Percentiles rank a stretch among this genome's conserved stretches.
Evolutionary conservation across 306 rosid species (phyloP).

Genomic region (Quercus parvula): DNA sequence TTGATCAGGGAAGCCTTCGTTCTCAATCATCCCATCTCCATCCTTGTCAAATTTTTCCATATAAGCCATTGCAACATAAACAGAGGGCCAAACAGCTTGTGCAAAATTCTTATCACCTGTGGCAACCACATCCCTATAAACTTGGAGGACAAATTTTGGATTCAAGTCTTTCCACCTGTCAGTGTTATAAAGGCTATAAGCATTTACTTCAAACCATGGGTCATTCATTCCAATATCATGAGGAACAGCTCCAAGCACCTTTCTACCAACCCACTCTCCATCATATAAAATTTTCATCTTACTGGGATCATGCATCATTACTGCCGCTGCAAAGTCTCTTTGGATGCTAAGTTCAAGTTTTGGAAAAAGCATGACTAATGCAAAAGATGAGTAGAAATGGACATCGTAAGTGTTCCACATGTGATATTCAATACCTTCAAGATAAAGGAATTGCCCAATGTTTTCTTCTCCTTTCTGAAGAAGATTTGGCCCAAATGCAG

Average conservation of each 20-base stretch:
- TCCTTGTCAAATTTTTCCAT: slow-evolving; percentile 95
- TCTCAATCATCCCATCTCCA: slow-evolving; percentile 94
- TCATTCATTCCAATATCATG: slow-evolving; percentile 89
- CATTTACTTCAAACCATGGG: slow-evolving; percentile 97
- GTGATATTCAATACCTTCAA: slow-evolving; percentile 85
- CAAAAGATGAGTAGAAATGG: slow-evolving; percentile 88
- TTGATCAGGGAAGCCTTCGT: slow-evolving; percentile 97
- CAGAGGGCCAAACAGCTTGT: slow-evolving; percentile 91
- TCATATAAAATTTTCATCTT: slow-evolving; percentile 54
- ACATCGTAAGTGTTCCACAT: slow-evolving; percentile 98
- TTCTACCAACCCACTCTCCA: slow-evolving; percentile 71
- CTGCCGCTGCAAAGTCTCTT: slow-evolving; percentile 96
- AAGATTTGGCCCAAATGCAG: slow-evolving; percentile 75
- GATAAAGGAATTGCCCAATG: slow-evolving; percentile 87
- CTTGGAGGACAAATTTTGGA: slow-evolving; percentile 95
- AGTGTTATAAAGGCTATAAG: slow-evolving; percentile 68
- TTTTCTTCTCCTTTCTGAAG: slow-evolving; percentile 94
- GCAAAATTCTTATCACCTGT: slow-evolving; percentile 94
- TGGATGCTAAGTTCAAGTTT: slow-evolving; percentile 93
- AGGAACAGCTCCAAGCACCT: slow-evolving; percentile 97
- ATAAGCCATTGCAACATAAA: slow-evolving; percentile 87
- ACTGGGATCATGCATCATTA: slow-evolving; percentile 93
- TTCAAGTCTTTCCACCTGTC: slow-evolving; percentile 99
- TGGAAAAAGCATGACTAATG: slow-evolving; percentile 79
- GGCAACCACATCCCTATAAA: slow-evolving; percentile 90